Base-by-base conservation (phyloP, 768 basidiomycete genomes). In the Neoboletus magnificus region DNA sequence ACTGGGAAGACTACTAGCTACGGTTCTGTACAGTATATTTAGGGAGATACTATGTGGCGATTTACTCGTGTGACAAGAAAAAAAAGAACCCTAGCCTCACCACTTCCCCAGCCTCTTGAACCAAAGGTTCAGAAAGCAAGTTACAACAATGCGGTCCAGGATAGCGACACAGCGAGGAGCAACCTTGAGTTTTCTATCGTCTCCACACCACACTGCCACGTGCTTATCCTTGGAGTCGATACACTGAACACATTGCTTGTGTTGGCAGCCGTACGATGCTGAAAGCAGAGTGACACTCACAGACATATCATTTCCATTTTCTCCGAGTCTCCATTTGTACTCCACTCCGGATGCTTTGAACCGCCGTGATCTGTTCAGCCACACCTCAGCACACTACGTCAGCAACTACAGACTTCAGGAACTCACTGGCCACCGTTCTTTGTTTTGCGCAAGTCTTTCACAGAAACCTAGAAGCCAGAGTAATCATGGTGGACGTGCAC, bases 261-360 rank as follows among this genome's bases (percentile, higher is more conserved):
- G 35, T 54, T 33, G 37, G 51, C 39, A 18, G 36, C 30, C 13
- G 16, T n/a, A n/a, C 1, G 22, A 42, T n/a, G 11, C 22, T 23
- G n/a, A 39, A 29, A 25, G 7, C 20, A 48, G 32, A 37, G 15
- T 15, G 35, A 33, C 23, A 65, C 82, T 59, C 62, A 83, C 82
- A 52, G 76, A 69, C 48, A 84, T 71, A 62, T 81, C 76, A 35
- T 44, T 56, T 47, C 72, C 73, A 48, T 78, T 76, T 41, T 77
- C 75, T 47, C 66, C 65, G 36, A 77, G 66, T 66, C 80, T 84
- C 82, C 82, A 84, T 59, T 83, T 84, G 71, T 83, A 84, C 60
- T 80, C 78, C 29, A 71, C 63, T 36, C 76, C 76, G 6, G 65
- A 68, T 42, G 68, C 79, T 60, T 78, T 82, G 71, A 83, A 84